Percentiles rank a stretch among this genome's conserved stretches.
These are phyloP conservation scores for Fusarium gaditjirri DNA, from an alignment of 2,329 filamentous ascomycete species.

Conservation along the genomic window DNA sequence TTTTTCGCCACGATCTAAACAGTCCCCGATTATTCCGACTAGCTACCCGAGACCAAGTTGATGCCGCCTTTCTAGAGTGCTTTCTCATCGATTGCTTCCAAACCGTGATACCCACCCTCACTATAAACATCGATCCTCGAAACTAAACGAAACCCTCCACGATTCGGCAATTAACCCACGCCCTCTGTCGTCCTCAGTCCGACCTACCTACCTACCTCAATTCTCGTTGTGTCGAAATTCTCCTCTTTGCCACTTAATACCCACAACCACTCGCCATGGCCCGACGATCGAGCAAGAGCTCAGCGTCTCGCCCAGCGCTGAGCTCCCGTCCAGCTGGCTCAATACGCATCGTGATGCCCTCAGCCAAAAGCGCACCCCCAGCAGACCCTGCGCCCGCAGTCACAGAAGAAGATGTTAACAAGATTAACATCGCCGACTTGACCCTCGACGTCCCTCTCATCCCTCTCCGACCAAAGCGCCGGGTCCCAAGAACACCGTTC, in stretches of 20 bases:
- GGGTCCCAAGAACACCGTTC: constrained; percentile 60
- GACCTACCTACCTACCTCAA: not conserved
- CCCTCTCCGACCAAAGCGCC: constrained; percentile 47
- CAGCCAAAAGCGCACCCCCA: not conserved
- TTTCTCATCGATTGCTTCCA: constrained; percentile 52
- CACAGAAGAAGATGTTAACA: constrained; percentile 54
- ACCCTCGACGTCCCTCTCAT: constrained; percentile 54
- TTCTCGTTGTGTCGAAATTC: constrained; percentile 12
- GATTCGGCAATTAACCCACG: not conserved
- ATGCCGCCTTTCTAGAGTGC: constrained; percentile 61
- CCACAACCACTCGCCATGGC: constrained; percentile 31
- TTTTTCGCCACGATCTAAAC: constrained; percentile 22
- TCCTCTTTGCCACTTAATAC: constrained; percentile 23
- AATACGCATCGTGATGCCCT: constrained; percentile 37
- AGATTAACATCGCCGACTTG: constrained; percentile 56
- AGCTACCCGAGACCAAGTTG: constrained; percentile 36
- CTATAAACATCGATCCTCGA: constrained; percentile 51
- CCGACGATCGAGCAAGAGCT: constrained; percentile 39
- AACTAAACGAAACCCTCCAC: constrained; percentile 18
- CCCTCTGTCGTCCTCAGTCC: not conserved
- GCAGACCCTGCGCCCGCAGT: constrained; percentile 52
- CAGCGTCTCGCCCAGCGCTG: constrained; percentile 22
- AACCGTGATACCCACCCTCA: constrained; percentile 68
- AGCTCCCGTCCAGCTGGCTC: constrained; percentile 23
- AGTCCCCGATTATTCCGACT: constrained; percentile 18